Percentiles rank a stretch among this genome's conserved stretches.
Evolutionary conservation across 2,329 filamentous ascomycete genomes (phyloP).

Genomic region (Verticillium nonalfalfae): DNA sequence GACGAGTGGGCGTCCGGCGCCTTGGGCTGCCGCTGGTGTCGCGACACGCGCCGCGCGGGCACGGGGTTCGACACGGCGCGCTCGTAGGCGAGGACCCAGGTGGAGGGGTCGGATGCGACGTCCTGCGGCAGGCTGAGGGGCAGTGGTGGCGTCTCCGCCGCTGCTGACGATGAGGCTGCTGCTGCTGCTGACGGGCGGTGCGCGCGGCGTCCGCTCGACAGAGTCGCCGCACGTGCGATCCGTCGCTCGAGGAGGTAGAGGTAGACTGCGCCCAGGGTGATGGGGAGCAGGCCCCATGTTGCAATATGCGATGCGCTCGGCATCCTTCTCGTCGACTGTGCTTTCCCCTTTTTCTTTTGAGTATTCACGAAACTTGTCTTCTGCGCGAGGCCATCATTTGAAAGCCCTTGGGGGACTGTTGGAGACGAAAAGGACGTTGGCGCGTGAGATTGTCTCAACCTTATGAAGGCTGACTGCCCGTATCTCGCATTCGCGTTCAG

Average conservation of each 20-base stretch:
- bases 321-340: background rate
- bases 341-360: no score
- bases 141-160: background rate
- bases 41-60: background rate
- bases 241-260: background rate
- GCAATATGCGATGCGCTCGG: background rate
- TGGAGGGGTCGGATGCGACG: constrained; percentile 11
- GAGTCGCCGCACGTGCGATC: background rate
- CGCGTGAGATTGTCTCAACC: background rate
- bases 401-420: background rate
- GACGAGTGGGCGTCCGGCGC: no score
- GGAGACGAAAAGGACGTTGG: background rate
- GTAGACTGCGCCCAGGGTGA: background rate
- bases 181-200: background rate
- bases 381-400: background rate
- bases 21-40: background rate
- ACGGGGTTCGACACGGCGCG: constrained; percentile 18
- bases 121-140: constrained; percentile 13
- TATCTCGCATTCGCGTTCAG: background rate
- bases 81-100: constrained; percentile 21
- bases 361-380: no score
- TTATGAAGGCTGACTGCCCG: background rate
- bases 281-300: background rate
- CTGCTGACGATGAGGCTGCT: no score
- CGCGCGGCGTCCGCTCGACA: background rate